Percentiles rank a stretch among this genome's conserved stretches.
Evolutionary conservation across 2,329 filamentous ascomycete genomes (phyloP).

Genomic region (Fusarium nematophilum): DNA sequence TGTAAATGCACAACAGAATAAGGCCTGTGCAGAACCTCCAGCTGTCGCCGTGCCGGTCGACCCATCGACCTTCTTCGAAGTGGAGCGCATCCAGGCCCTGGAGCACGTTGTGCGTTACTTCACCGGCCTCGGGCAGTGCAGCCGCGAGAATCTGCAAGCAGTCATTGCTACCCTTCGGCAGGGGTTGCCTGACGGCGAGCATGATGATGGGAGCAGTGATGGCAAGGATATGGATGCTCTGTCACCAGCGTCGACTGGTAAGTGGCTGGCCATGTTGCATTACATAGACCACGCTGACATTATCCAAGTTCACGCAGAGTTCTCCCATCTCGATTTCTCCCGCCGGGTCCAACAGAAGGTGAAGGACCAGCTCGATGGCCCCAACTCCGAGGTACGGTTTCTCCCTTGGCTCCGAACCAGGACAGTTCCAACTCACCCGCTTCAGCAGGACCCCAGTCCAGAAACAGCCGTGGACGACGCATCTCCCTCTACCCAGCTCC

Average conservation of each 20-base stretch:
- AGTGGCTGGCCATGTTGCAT: too few species aligned
- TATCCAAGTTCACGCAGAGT: constrained; percentile 9
- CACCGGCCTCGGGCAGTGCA: constrained; percentile 29
- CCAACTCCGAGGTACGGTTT: constrained; percentile 17
- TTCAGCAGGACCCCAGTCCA: constrained; percentile 5
- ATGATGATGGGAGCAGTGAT: background rate
- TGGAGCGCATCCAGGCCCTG: constrained; percentile 30
- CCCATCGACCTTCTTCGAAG: constrained; percentile 20
- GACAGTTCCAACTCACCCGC: background rate
- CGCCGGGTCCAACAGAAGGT: constrained; percentile 18
- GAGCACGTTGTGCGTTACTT: constrained; percentile 33
- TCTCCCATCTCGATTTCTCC: constrained; percentile 30
- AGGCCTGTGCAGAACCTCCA: background rate
- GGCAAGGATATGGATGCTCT: background rate
- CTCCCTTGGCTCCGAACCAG: background rate
- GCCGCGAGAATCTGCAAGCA: constrained; percentile 10
- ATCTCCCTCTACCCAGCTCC: constrained; percentile 2
- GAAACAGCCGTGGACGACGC: background rate
- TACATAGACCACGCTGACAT: background rate
- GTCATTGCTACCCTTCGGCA: background rate
- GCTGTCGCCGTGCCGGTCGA: background rate
- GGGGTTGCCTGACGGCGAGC: background rate
- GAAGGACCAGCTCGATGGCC: constrained; percentile 3
- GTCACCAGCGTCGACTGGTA: background rate
- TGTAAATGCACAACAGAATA: background rate